Evolutionary conservation across 257 asterid genomes (phyloP).

Genomic region (Jacaranda mimosifolia): DNA sequence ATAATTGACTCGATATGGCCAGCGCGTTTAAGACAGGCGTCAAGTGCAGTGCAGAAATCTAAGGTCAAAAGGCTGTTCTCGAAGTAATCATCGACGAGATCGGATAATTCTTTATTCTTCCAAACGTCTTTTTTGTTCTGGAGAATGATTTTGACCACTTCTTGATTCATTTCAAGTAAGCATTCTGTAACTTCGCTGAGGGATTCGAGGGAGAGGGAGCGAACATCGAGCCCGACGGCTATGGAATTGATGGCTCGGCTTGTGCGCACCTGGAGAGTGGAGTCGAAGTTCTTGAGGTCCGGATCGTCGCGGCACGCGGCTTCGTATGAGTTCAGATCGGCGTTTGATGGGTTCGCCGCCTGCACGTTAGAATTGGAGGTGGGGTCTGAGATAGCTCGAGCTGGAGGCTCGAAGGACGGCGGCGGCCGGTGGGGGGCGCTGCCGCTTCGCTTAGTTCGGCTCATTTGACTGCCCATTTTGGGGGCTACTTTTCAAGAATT

Average conservation of each 20-base stretch:
- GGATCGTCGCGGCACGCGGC: constrained; percentile 90
- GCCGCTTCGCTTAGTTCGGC: constrained; percentile 46
- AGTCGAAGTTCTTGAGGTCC: constrained; percentile 70
- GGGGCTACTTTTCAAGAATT: constrained; percentile 5
- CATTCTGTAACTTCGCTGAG: constrained; percentile 75
- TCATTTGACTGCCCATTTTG: constrained; percentile 67
- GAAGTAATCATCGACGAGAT: constrained; percentile 88
- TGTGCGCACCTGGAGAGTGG: constrained; percentile 67
- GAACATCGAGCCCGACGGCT: constrained; percentile 69
- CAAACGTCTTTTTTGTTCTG: constrained; percentile 70
- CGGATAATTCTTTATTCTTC: constrained; percentile 69
- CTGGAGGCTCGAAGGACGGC: constrained; percentile 24
- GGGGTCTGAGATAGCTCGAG: constrained; percentile 35
- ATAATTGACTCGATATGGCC: constrained; percentile 68
- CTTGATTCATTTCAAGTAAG: constrained; percentile 80
- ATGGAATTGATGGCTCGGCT: constrained; percentile 83
- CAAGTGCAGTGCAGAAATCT: constrained; percentile 83
- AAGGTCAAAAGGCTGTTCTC: constrained; percentile 73
- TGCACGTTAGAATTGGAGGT: constrained; percentile 30
- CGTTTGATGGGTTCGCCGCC: constrained; percentile 23
- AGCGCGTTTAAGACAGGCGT: constrained; percentile 71
- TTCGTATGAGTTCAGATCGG: constrained; percentile 78
- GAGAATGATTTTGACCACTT: constrained; percentile 72
- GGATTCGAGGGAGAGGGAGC: constrained; percentile 82
- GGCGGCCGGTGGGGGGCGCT: constrained; percentile 31